Evolutionary conservation across 768 basidiomycete genomes (phyloP).

Genomic region (Mycena floridula): DNA sequence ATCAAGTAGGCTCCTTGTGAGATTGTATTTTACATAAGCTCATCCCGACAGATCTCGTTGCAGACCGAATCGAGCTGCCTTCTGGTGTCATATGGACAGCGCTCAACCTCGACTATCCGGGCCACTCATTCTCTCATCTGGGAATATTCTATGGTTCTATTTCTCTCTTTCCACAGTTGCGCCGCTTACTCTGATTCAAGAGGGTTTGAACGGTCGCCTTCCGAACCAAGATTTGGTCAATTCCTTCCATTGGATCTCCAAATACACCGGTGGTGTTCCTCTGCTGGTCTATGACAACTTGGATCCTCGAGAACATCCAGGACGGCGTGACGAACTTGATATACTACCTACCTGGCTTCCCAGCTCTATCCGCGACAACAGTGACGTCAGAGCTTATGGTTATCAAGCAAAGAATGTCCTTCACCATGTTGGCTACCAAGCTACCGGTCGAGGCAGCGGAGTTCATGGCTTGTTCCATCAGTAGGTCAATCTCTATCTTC

Average conservation of each 20-base stretch:
- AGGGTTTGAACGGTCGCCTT: constrained; percentile 90
- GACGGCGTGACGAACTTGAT: constrained; percentile 17
- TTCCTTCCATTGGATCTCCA: constrained; percentile 67
- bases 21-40: too few relatives aligned
- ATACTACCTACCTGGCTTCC: constrained; percentile 42
- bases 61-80: constrained; percentile 52
- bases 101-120: constrained; percentile 90
- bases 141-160: constrained; percentile 88
- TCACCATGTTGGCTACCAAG: constrained; percentile 69
- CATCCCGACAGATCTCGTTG: constrained; percentile 54
- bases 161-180: constrained; percentile 1
- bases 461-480: constrained; percentile 87
- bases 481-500: constrained; percentile 32
- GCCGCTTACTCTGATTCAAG: constrained; percentile 35
- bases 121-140: constrained; percentile 93
- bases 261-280: constrained; percentile 69
- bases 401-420: constrained; percentile 61
- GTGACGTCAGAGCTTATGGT: constrained; percentile 43
- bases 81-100: constrained; percentile 96
- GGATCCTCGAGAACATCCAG: constrained; percentile 37
- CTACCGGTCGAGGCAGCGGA: constrained; percentile 76
- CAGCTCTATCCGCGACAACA: constrained; percentile 30
- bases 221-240: constrained; percentile 96
- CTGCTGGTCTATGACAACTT: constrained; percentile 77
- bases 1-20: constrained; percentile 43